Evolutionary conservation across 108 stramenopile genomes (phyloP).

Genomic region (Parietichytrium sp.): DNA sequence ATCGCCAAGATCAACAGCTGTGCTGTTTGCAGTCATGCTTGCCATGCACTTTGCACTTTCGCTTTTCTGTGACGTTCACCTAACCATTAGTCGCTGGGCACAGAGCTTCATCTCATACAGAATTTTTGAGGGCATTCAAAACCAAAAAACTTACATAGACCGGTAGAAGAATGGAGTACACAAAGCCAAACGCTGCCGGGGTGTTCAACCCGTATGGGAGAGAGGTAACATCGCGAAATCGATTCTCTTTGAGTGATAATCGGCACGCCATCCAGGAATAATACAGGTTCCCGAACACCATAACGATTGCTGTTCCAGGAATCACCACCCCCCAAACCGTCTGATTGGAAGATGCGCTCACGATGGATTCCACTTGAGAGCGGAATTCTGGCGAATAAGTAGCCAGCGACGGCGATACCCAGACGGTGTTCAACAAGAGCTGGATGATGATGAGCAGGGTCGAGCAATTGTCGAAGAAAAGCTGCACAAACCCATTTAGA

Average conservation of each 20-base stretch:
- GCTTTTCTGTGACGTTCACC: too few relatives aligned
- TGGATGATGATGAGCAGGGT: conserved; percentile 60
- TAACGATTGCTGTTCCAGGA: conserved; percentile 66
- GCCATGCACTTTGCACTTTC: too few relatives aligned
- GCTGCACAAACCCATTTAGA: conserved; percentile 54
- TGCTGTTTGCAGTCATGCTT: conserved; percentile 18
- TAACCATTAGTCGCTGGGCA: too few relatives aligned
- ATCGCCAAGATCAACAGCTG: neutral
- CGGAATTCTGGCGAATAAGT: neutral
- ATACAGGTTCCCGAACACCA: conserved; percentile 62
- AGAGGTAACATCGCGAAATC: conserved; percentile 50
- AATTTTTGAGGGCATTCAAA: too few relatives aligned
- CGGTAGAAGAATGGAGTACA: conserved; percentile 63
- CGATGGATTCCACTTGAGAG: conserved; percentile 45
- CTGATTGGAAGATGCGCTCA: too few relatives aligned
- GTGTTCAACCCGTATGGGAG: conserved; percentile 77
- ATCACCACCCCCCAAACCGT: conserved; percentile 61
- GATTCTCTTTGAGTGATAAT: conserved; percentile 42
- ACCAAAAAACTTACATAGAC: too few relatives aligned
- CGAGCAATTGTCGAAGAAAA: conserved; percentile 71
- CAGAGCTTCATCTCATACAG: too few relatives aligned
- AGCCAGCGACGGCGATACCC: neutral
- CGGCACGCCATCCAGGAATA: conserved; percentile 63
- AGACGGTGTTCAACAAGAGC: conserved; percentile 41
- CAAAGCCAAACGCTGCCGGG: conserved; percentile 67